Percentiles rank a stretch among this genome's conserved stretches.
Conservation (phyloP, 176 grass and related monocot genomes). For the Zea mays region Zm-B73-REFERENCE-NAM-5.0 NC_050104.1:134547001-134547500, state of each 20-base stretch:
- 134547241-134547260: background rate
- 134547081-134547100: conserved; percentile 21
- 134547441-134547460: background rate
- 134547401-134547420: background rate
- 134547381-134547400: background rate
- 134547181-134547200: conserved; percentile 44
- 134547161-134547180: conserved; percentile 82
- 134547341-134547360: background rate
- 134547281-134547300: background rate
- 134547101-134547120: conserved; percentile 27
- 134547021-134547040: conserved; percentile 17
- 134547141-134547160: conserved; percentile 79
- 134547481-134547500: background rate
- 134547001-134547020: conserved; percentile 23
- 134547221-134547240: conserved; percentile 36
- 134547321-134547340: conserved; percentile 1
- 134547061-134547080: background rate
- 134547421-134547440: background rate
- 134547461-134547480: background rate
- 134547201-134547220: conserved; percentile 16
- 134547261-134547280: conserved; percentile 1
- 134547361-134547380: background rate
- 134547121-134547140: conserved; percentile 81
- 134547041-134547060: conserved; percentile 6
- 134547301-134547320: background rate